These are phyloP conservation scores for Clathrus columnatus DNA, from an alignment of 768 basidiomycete genomes.

Conservation along the genomic window DNA sequence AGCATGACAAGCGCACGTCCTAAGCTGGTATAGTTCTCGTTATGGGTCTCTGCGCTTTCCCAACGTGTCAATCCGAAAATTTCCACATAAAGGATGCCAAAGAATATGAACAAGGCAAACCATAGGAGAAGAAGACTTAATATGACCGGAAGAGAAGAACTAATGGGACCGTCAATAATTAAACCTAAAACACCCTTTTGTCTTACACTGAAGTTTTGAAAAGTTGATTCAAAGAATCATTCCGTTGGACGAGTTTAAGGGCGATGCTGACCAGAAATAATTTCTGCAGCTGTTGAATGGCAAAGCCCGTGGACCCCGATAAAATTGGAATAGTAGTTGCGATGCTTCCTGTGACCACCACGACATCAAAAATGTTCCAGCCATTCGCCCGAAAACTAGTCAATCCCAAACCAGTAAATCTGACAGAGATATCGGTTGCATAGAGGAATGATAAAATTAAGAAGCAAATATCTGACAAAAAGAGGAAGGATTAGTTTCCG, in stretches of 20 bases:
- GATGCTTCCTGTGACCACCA: conserved; percentile 74
- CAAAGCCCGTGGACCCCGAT: conserved; percentile 36
- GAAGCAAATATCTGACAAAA: conserved; percentile 59
- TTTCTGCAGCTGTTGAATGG: conserved; percentile 65
- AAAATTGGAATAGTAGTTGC: conserved; percentile 71
- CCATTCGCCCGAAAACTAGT: conserved; percentile 78
- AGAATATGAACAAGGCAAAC: conserved; percentile 87
- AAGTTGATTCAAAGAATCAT: conserved; percentile 81
- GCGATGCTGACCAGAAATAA: conserved; percentile 89
- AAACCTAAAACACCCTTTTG: not conserved
- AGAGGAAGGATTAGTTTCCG: conserved; percentile 10
- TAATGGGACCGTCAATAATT: conserved; percentile 20
- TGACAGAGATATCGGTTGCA: conserved; percentile 63
- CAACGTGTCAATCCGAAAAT: conserved; percentile 89
- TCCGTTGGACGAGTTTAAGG: conserved; percentile 88
- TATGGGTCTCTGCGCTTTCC: conserved; percentile 57
- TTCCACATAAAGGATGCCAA: conserved; percentile 79
- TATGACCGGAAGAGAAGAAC: conserved; percentile 81
- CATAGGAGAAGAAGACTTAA: conserved; percentile 78
- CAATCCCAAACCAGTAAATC: conserved; percentile 81
- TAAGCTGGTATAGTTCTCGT: conserved; percentile 73
- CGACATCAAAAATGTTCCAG: conserved; percentile 88
- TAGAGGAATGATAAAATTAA: conserved; percentile 65
- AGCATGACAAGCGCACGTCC: conserved; percentile 80
- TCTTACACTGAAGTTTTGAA: conserved; percentile 94